These are phyloP conservation scores for Lachancea nothofagi DNA, from an alignment of 805 yeast genomes.

Conservation along the genomic window DNA sequence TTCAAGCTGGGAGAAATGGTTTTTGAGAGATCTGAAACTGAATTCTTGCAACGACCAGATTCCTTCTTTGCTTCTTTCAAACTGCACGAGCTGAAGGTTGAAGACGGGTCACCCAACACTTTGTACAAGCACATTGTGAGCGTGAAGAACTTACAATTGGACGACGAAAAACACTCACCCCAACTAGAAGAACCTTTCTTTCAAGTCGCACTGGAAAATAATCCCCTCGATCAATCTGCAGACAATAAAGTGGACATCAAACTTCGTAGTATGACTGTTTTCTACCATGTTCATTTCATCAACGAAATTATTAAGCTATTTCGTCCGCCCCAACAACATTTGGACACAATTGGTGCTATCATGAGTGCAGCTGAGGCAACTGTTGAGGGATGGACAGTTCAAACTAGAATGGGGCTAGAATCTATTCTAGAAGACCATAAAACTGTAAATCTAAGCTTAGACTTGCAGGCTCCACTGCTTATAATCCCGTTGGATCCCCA, in stretches of 20 bases:
- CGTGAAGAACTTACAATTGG: conserved; percentile 56
- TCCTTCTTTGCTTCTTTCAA: conserved; percentile 69
- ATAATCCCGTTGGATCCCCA: conserved; percentile 79
- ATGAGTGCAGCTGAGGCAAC: conserved; percentile 94
- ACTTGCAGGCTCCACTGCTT: conserved; percentile 88
- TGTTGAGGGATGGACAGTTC: conserved; percentile 82
- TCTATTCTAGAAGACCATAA: conserved; percentile 93
- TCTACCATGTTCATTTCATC: conserved; percentile 78
- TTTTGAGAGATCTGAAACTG: conserved; percentile 76
- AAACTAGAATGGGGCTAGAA: conserved; percentile 87
- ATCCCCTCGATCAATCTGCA: conserved; percentile 80
- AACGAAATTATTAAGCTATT: conserved; percentile 73
- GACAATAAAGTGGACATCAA: conserved; percentile 72
- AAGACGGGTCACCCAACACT: conserved; percentile 76
- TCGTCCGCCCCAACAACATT: conserved; percentile 78
- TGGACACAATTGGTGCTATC: conserved; percentile 83
- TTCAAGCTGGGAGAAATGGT: conserved; percentile 65
- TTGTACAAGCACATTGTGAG: conserved; percentile 85
- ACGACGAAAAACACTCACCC: conserved; percentile 27
- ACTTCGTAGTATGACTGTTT: conserved; percentile 80
- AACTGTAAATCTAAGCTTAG: conserved; percentile 77
- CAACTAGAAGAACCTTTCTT: conserved; percentile 59
- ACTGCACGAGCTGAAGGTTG: conserved; percentile 74
- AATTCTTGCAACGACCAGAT: conserved; percentile 69
- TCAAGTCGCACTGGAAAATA: conserved; percentile 72